Percentiles rank a stretch among this genome's conserved stretches.
phyloP scores from a whole-genome alignment of 1,284 basidiomycete species.

The Melampsora americana region DNA sequence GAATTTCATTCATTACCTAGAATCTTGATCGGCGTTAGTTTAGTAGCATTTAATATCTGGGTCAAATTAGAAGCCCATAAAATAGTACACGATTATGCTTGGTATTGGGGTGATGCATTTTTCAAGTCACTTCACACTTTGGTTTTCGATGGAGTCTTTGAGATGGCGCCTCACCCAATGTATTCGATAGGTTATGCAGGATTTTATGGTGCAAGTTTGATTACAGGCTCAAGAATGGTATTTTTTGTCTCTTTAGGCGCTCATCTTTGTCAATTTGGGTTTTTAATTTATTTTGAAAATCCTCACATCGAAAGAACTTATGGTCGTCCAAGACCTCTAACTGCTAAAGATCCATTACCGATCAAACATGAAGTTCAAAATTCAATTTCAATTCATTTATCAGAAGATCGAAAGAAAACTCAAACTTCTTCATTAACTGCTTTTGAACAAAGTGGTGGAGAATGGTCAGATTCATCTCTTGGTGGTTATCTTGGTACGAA shows the following conservation, averaged over 20 bases:
- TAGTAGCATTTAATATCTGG: conserved; percentile 96
- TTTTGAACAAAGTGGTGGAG: not conserved
- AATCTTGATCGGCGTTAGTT: conserved; percentile 71
- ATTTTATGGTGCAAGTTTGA: conserved; percentile 90
- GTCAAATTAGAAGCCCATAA: conserved; percentile 96
- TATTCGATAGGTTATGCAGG: conserved; percentile 70
- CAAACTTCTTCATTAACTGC: not conserved
- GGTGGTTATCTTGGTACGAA: conserved; percentile 45
- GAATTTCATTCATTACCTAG: conserved; percentile 65
- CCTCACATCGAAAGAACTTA: conserved; percentile 64
- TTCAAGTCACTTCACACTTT: conserved; percentile 68
- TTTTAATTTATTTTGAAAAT: conserved; percentile 94
- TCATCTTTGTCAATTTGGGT: conserved; percentile 91
- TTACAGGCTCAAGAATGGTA: conserved; percentile 82
- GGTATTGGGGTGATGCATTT: conserved; percentile 97
- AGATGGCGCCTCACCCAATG: conserved; percentile 83
- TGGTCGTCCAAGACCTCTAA: conserved; percentile 47
- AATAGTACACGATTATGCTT: conserved; percentile 77
- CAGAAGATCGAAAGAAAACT: not conserved
- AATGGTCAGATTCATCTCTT: not conserved
- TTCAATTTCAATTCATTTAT: not conserved
- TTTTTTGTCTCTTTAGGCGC: conserved; percentile 87
- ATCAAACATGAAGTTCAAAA: not conserved
- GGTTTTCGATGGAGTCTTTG: conserved; percentile 96
- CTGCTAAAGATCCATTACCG: conserved; percentile 32